Conservation (phyloP, 495 filamentous ascomycete species). For the Penicillium roqueforti region DNA sequence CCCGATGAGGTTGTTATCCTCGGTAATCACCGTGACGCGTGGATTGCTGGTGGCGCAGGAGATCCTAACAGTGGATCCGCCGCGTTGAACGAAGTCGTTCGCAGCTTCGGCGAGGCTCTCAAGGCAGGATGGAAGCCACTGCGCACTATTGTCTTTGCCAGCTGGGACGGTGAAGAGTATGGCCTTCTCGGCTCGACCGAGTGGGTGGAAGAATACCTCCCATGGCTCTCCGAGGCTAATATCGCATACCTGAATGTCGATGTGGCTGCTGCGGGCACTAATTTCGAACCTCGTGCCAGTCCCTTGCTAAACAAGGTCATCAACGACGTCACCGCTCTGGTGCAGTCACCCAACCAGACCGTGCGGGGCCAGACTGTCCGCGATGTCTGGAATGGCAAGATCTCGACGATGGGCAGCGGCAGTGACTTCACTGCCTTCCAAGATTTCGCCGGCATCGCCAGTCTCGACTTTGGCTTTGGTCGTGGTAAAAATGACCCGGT, state of each 20-base stretch:
- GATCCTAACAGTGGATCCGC: constrained; percentile 89
- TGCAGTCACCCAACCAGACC: constrained; percentile 75
- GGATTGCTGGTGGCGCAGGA: constrained; percentile 82
- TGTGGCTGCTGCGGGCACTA: constrained; percentile 52
- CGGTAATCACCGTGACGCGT: constrained; percentile 96
- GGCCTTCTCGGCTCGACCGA: constrained; percentile 67
- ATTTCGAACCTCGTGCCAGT: constrained; percentile 48
- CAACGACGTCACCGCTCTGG: constrained; percentile 60
- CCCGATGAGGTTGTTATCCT: constrained; percentile 81
- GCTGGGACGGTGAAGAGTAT: constrained; percentile 76
- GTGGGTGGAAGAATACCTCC: constrained; percentile 79
- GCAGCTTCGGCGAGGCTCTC: constrained; percentile 73
- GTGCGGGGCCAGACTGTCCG: constrained; percentile 60
- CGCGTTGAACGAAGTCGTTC: constrained; percentile 79
- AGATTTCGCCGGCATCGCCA: constrained; percentile 66
- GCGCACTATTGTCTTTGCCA: constrained; percentile 71
- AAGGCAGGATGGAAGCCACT: constrained; percentile 80
- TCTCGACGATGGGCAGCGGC: constrained; percentile 65
- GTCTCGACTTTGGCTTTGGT: constrained; percentile 57
- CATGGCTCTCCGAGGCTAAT: constrained; percentile 72
- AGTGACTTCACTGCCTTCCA: constrained; percentile 75
- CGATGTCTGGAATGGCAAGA: constrained; percentile 57
- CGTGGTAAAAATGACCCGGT: constrained; percentile 45
- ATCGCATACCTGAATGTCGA: constrained; percentile 74
- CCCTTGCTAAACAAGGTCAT: constrained; percentile 78